phyloP scores from a whole-genome alignment of 2,329 filamentous ascomycete genomes.

The Drechmeria coniospora region DNA sequence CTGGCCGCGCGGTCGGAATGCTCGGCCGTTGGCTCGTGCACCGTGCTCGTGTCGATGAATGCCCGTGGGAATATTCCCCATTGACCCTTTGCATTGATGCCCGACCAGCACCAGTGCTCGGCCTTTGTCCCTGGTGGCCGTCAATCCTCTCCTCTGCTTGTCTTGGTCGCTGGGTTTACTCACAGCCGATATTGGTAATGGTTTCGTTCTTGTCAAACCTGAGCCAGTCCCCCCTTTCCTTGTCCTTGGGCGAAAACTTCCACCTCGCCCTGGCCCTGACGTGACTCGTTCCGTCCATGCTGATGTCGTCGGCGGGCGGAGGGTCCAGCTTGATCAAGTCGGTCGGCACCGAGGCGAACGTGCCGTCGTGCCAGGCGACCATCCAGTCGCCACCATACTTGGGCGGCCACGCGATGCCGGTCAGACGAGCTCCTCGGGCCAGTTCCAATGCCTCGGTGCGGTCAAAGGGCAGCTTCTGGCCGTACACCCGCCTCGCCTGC shows the following conservation, averaged over 20 bases:
- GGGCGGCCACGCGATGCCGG: conserved; percentile 34
- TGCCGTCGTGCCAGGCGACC: conserved; percentile 41
- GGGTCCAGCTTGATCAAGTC: conserved; percentile 32
- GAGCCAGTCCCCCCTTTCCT: conserved; percentile 33
- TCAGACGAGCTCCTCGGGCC: conserved; percentile 31
- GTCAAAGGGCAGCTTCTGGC: conserved; percentile 29
- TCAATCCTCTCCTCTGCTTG: conserved; percentile 1
- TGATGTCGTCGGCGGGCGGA: conserved; percentile 30
- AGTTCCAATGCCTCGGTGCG: conserved; percentile 29
- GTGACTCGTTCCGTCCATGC: conserved; percentile 28
- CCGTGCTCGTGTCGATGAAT: conserved; percentile 29
- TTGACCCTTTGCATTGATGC: conserved; percentile 34
- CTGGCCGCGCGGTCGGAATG: conserved; percentile 14
- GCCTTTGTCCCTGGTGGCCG: conserved; percentile 22
- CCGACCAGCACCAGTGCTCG: conserved; percentile 42
- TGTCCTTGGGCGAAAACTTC: conserved; percentile 34
- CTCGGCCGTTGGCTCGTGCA: conserved; percentile 20
- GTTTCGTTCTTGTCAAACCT: conserved; percentile 50
- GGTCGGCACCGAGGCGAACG: conserved; percentile 31
- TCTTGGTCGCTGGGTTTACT: conserved; percentile 11
- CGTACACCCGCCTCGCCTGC: conserved; percentile 30
- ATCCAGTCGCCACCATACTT: conserved; percentile 40
- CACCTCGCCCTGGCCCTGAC: conserved; percentile 34
- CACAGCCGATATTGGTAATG: conserved; percentile 48
- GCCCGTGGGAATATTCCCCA: conserved; percentile 37